These are phyloP conservation scores for Stagonosporopsis tanaceti DNA, from an alignment of 2,329 filamentous ascomycete genomes.

Conservation along the genomic window DNA sequence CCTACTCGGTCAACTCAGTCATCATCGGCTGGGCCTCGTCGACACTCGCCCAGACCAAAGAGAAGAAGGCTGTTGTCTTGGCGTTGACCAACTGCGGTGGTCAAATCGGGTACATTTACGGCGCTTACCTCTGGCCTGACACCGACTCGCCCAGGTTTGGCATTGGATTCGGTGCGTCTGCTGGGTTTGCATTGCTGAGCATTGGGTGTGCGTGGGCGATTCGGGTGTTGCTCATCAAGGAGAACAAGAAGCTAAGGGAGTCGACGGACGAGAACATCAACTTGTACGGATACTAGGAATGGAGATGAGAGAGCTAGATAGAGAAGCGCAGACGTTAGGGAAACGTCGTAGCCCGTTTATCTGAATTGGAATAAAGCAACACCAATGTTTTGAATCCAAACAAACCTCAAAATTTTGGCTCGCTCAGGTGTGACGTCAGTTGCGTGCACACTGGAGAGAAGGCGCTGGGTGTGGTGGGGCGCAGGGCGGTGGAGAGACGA, in stretches of 20 bases:
- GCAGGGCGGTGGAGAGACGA: too few species aligned
- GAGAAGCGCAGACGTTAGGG: too few species aligned
- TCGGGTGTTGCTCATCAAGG: slow-evolving; percentile 36
- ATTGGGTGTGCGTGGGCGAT: slow-evolving; percentile 43
- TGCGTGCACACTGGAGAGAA: not conserved
- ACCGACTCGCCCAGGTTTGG: slow-evolving; percentile 35
- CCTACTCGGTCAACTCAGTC: slow-evolving; percentile 43
- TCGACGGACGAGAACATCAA: slow-evolving; percentile 40
- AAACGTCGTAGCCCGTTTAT: not conserved
- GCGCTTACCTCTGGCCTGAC: slow-evolving; percentile 39
- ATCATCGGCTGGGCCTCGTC: slow-evolving; percentile 43
- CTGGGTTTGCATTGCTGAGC: slow-evolving; percentile 37
- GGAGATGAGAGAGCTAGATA: not conserved
- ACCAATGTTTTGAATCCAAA: not conserved
- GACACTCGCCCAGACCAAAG: slow-evolving; percentile 39
- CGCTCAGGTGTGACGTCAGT: not conserved
- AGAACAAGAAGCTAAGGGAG: slow-evolving; percentile 34
- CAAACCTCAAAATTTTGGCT: not conserved
- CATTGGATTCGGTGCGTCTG: slow-evolving; percentile 41
- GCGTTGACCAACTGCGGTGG: slow-evolving; percentile 41
- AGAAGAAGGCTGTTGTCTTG: slow-evolving; percentile 44
- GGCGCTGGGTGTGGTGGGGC: not conserved
- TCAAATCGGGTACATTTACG: slow-evolving; percentile 43
- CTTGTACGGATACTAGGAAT: slow-evolving; percentile 37
- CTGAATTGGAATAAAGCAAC: not conserved